Percentiles rank a stretch among this genome's conserved stretches.
phyloP scores from a whole-genome alignment of 768 basidiomycete genomes.

The Kwoniella heveanensis region DNA sequence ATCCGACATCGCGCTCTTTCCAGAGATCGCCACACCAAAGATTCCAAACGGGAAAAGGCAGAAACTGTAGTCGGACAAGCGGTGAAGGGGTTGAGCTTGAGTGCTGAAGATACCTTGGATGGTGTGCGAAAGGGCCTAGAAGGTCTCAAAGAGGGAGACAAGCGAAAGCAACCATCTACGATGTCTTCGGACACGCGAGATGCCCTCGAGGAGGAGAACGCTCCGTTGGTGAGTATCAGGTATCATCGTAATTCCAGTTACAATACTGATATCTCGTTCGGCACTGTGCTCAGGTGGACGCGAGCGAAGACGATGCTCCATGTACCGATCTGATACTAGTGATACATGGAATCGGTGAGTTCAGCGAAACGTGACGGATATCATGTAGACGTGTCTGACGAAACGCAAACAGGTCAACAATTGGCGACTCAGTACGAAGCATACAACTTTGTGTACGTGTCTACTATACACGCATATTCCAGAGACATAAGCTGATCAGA shows the following conservation, averaged over 20 bases:
- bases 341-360: conserved; percentile 59
- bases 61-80: conserved; percentile 24
- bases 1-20: conserved; percentile 21
- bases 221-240: conserved; percentile 42
- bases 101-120: conserved; percentile 27
- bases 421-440: conserved; percentile 58
- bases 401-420: conserved; percentile 43
- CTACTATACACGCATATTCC: not conserved
- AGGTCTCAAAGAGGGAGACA: conserved; percentile 28
- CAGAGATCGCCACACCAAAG: not conserved
- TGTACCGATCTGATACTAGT: conserved; percentile 59
- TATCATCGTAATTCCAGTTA: not conserved
- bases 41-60: conserved; percentile 4
- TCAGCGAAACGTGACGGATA: not conserved
- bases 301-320: conserved; percentile 49
- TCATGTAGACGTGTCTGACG: conserved; percentile 18
- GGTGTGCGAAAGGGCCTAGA: conserved; percentile 34
- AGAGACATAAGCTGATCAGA: not conserved
- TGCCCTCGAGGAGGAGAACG: conserved; percentile 52
- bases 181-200: conserved; percentile 27
- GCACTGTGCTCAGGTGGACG: conserved; percentile 41
- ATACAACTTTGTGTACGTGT: conserved; percentile 58
- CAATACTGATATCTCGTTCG: too few species aligned
- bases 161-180: conserved; percentile 9
- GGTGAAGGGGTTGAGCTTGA: conserved; percentile 20